Evolutionary conservation across 1,284 basidiomycete species (phyloP).

Genomic region (Ganoderma resinaceum): DNA sequence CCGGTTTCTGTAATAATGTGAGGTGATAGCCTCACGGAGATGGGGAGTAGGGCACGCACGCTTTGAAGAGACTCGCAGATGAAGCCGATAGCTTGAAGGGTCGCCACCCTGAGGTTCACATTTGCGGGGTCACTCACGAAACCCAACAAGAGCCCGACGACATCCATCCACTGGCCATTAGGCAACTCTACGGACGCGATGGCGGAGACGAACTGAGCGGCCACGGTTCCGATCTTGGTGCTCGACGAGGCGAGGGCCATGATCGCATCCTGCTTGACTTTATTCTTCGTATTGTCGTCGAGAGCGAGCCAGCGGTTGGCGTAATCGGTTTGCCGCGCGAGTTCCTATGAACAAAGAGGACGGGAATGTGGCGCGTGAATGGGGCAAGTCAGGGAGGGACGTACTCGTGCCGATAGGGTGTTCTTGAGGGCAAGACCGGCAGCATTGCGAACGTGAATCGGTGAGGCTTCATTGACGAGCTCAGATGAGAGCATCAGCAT

Average conservation of each 20-base stretch:
- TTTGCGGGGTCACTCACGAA: slow-evolving; percentile 87
- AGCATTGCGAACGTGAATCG: slow-evolving; percentile 88
- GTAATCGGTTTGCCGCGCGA: slow-evolving; percentile 78
- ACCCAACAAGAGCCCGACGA: slow-evolving; percentile 88
- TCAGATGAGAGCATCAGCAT: slow-evolving; percentile 87
- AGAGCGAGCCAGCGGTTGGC: slow-evolving; percentile 85
- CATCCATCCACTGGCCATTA: slow-evolving; percentile 86
- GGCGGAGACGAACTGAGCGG: slow-evolving; percentile 93
- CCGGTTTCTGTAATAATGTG: slow-evolving; percentile 74
- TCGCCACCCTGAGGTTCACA: slow-evolving; percentile 84
- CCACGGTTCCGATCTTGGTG: slow-evolving; percentile 83
- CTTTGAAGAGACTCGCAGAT: slow-evolving; percentile 89
- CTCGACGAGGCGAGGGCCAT: slow-evolving; percentile 81
- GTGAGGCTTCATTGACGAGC: slow-evolving; percentile 77
- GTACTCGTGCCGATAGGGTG: slow-evolving; percentile 85
- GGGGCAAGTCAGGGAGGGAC: slow-evolving; percentile 27
- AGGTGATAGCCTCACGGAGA: slow-evolving; percentile 11
- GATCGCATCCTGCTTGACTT: slow-evolving; percentile 92
- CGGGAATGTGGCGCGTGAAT: slow-evolving; percentile 19
- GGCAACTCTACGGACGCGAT: slow-evolving; percentile 95
- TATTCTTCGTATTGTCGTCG: slow-evolving; percentile 70
- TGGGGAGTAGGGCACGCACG: slow-evolving; percentile 58
- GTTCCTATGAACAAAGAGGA: slow-evolving; percentile 62
- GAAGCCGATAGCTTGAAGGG: slow-evolving; percentile 95
- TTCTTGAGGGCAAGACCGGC: slow-evolving; percentile 99